Evolutionary conservation across 78 protist genomes (phyloP).

Genomic region (Dictyostelium discoideum): DNA sequence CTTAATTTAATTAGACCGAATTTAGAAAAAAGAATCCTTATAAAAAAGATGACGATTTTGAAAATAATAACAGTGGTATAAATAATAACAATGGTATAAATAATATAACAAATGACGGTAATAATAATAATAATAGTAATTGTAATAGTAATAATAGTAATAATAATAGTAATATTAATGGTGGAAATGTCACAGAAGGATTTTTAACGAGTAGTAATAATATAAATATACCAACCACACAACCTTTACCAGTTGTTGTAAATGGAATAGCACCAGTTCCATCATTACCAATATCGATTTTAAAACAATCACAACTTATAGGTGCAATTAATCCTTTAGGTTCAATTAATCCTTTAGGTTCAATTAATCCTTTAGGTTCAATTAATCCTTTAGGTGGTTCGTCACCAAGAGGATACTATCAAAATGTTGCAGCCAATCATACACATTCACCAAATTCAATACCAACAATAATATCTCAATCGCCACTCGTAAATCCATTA

Average conservation of each 20-base stretch:
- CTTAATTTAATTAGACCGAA: background rate
- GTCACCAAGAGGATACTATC: slow-evolving; percentile 17
- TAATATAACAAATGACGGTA: no score
- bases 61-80: background rate
- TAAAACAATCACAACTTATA: slow-evolving; percentile 36
- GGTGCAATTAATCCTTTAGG: background rate
- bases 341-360: slow-evolving; percentile 14
- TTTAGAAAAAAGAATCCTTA: slow-evolving; percentile 22
- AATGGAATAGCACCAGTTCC: slow-evolving; percentile 17
- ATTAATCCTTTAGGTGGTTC: slow-evolving; percentile 20
- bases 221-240: background rate
- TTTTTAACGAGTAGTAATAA: background rate
- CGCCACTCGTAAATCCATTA: background rate
- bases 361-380: slow-evolving; percentile 10
- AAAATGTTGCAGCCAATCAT: background rate
- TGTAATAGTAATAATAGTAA: no score
- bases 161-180: background rate
- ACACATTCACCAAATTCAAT: background rate
- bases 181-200: background rate
- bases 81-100: background rate
- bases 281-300: slow-evolving; percentile 22
- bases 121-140: background rate
- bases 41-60: background rate
- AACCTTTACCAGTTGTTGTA: background rate
- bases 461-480: background rate